phyloP scores from a whole-genome alignment of 1,284 basidiomycete genomes.

The Filobasidium uniguttulatum region DNA sequence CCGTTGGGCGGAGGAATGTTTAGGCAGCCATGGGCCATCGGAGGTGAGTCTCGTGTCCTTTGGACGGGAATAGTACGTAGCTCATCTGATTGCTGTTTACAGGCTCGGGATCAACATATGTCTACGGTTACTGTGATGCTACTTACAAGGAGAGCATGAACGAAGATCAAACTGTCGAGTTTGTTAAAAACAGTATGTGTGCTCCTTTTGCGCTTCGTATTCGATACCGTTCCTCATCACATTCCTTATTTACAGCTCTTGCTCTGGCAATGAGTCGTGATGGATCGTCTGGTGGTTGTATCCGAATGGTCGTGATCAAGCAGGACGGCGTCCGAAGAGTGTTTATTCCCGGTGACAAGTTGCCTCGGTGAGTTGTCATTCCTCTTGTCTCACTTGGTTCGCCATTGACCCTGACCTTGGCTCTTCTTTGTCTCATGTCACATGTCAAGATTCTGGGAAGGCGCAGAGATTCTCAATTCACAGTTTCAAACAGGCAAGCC shows the following conservation, averaged over 20 bases:
- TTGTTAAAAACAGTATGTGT: constrained; percentile 85
- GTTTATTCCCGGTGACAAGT: constrained; percentile 86
- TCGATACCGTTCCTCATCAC: not conserved
- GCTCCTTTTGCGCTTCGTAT: not conserved
- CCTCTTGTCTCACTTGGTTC: not conserved
- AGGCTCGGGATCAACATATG: constrained; percentile 94
- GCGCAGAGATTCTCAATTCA: constrained; percentile 14
- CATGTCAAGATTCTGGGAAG: constrained; percentile 15
- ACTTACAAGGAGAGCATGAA: constrained; percentile 94
- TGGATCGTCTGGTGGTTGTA: constrained; percentile 93
- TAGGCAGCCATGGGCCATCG: constrained; percentile 92
- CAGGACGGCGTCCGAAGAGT: constrained; percentile 78
- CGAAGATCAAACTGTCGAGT: constrained; percentile 77
- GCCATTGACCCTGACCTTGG: not conserved
- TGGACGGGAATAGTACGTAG: not conserved
- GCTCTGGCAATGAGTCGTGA: constrained; percentile 94
- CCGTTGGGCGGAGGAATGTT: constrained; percentile 87
- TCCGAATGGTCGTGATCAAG: constrained; percentile 93
- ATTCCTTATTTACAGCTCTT: constrained; percentile 48
- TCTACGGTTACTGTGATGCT: constrained; percentile 98
- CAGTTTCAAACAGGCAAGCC: constrained; percentile 13
- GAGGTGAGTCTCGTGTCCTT: constrained; percentile 45
- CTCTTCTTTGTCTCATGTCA: not conserved
- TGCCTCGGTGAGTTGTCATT: constrained; percentile 44
- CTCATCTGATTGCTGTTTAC: not conserved